A percentile compares a stretch with the other conserved stretches of the same genome.
These are phyloP conservation scores for Echeveria elegans DNA, from an alignment of 164 flowering plant genomes.

Conservation along the genomic window DNA sequence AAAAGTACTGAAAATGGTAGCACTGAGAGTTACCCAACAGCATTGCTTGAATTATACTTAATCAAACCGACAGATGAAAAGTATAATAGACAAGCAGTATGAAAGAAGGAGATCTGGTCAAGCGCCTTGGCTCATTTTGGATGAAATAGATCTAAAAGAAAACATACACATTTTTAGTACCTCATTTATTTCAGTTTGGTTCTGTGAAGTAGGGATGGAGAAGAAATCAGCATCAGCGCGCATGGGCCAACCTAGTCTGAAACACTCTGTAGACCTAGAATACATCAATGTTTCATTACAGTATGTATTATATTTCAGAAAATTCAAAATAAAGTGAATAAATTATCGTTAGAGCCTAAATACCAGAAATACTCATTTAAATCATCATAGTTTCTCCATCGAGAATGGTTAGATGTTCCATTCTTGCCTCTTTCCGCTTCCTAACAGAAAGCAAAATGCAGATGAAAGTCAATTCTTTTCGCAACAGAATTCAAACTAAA, in stretches of 20 bases:
- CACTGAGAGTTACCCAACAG: background rate
- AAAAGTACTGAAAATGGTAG: background rate
- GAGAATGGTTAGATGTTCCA: slow-evolving; percentile 87
- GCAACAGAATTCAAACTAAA: background rate
- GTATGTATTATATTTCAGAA: background rate
- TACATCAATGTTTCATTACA: background rate
- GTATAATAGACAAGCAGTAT: background rate
- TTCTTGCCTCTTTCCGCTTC: slow-evolving; percentile 76
- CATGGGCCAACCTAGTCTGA: slow-evolving; percentile 98
- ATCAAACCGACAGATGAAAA: background rate
- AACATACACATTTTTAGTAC: slow-evolving; percentile 22
- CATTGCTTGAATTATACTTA: background rate
- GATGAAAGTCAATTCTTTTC: background rate
- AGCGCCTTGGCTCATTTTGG: no score
- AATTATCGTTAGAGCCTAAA: background rate
- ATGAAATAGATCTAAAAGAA: no score
- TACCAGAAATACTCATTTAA: slow-evolving; percentile 95
- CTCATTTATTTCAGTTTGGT: slow-evolving; percentile 36
- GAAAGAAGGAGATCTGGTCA: background rate
- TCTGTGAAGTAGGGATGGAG: slow-evolving; percentile 27
- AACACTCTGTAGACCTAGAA: slow-evolving; percentile 89
- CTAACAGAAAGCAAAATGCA: slow-evolving; percentile 24
- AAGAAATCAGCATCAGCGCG: slow-evolving; percentile 95
- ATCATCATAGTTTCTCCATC: slow-evolving; percentile 99
- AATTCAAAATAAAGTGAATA: background rate